Evolutionary conservation across 2,329 filamentous ascomycete genomes (phyloP).

Genomic region (Beauveria rudraprayagi): DNA sequence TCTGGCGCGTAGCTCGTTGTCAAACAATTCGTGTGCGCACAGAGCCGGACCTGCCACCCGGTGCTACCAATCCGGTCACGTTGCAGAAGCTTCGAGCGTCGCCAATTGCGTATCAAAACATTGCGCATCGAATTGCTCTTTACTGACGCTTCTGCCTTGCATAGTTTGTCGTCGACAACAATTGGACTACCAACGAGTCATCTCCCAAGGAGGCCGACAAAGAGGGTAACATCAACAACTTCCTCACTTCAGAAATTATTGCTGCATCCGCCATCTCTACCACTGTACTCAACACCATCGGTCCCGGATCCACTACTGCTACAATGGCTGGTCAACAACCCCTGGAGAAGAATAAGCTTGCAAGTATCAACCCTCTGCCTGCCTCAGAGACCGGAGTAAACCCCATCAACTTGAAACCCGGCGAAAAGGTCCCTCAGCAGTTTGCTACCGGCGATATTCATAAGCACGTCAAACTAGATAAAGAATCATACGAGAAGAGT

Average conservation of each 20-base stretch:
- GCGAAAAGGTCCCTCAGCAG: slow-evolving; percentile 70
- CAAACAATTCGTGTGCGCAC: not conserved
- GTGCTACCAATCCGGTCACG: not conserved
- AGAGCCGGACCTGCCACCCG: not conserved
- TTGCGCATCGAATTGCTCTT: not conserved
- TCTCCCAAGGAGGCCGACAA: slow-evolving; percentile 77
- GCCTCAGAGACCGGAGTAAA: slow-evolving; percentile 61
- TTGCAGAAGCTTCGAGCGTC: not conserved
- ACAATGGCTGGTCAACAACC: slow-evolving; percentile 53
- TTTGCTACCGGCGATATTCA: slow-evolving; percentile 62
- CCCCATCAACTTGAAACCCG: slow-evolving; percentile 69
- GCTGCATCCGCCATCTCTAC: slow-evolving; percentile 37
- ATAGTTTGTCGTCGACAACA: slow-evolving; percentile 91
- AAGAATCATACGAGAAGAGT: slow-evolving; percentile 79
- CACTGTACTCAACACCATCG: slow-evolving; percentile 54
- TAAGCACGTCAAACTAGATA: slow-evolving; percentile 66
- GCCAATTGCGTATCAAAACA: not conserved
- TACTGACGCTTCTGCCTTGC: slow-evolving; percentile 2
- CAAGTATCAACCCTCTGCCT: slow-evolving; percentile 55
- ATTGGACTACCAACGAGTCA: slow-evolving; percentile 76
- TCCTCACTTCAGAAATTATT: slow-evolving; percentile 70
- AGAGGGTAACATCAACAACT: slow-evolving; percentile 85
- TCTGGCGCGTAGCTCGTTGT: not conserved
- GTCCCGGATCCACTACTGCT: slow-evolving; percentile 64
- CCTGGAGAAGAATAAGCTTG: slow-evolving; percentile 44